These are phyloP conservation scores for Coemansia sp. DNA, from an alignment of 192 early-diverging fungal genomes.

Conservation along the genomic window DNA sequence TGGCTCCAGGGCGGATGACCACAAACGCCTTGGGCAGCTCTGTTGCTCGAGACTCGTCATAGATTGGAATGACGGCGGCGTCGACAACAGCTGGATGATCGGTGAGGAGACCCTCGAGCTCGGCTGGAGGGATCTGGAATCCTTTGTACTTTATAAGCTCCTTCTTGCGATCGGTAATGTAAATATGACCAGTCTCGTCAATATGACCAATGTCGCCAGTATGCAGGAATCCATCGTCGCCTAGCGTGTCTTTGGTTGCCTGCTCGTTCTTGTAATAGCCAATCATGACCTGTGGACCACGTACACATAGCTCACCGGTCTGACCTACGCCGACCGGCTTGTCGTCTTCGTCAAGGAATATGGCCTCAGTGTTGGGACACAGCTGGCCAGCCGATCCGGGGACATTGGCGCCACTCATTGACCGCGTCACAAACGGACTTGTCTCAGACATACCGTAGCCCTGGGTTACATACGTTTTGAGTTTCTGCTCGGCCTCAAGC, in stretches of 20 bases:
- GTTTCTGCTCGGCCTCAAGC: constrained; percentile 46
- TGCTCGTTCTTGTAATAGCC: constrained; percentile 82
- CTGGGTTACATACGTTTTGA: constrained; percentile 55
- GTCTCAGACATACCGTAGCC: constrained; percentile 72
- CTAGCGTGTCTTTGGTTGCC: constrained; percentile 72
- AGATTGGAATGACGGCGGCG: constrained; percentile 65
- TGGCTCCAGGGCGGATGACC: constrained; percentile 57
- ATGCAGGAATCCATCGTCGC: constrained; percentile 74
- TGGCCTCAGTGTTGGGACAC: constrained; percentile 70
- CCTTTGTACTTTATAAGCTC: constrained; percentile 95
- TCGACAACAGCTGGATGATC: constrained; percentile 69
- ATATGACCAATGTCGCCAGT: constrained; percentile 80
- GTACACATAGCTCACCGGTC: constrained; percentile 81
- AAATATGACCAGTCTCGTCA: constrained; percentile 64
- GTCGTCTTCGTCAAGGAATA: constrained; percentile 72
- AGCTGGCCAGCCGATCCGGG: constrained; percentile 70
- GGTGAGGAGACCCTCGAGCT: constrained; percentile 77
- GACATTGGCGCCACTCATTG: constrained; percentile 11
- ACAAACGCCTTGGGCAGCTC: constrained; percentile 84
- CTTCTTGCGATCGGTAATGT: constrained; percentile 77
- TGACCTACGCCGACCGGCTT: constrained; percentile 62
- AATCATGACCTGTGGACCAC: constrained; percentile 84
- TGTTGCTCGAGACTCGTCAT: constrained; percentile 59
- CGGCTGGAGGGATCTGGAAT: constrained; percentile 82
- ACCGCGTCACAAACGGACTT: constrained; percentile 43